phyloP scores from a whole-genome alignment of 495 filamentous ascomycete species.

The Jackrogersella minutella region DNA sequence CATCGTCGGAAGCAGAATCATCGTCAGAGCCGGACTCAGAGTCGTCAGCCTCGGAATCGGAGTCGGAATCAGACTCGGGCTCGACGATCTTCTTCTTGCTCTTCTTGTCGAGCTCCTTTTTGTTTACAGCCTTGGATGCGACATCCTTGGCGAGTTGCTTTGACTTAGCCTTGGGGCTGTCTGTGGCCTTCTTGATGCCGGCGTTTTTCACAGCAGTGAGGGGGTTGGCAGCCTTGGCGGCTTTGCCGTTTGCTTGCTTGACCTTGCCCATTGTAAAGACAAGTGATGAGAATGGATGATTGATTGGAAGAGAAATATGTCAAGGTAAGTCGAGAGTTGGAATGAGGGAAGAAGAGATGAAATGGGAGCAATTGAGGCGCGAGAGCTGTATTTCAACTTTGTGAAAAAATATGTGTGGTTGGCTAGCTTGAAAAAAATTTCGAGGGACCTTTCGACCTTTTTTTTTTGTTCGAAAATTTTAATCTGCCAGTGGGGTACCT shows the following conservation, averaged over 20 bases:
- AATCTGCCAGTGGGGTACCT: conserved; percentile 41
- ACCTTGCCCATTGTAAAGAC: conserved; percentile 64
- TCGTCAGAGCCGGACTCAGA: conserved; percentile 43
- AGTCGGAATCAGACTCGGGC: conserved; percentile 47
- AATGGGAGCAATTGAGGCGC: conserved; percentile 11
- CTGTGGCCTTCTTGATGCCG: conserved; percentile 53
- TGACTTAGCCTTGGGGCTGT: conserved; percentile 61
- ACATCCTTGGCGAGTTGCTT: conserved; percentile 60
- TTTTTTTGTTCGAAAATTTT: conserved; percentile 32
- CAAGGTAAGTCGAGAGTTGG: conserved; percentile 29
- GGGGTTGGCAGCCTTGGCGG: conserved; percentile 46
- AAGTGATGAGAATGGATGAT: conserved; percentile 5
- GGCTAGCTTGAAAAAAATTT: conserved; percentile 42
- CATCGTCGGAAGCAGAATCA: conserved; percentile 44
- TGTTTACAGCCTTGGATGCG: conserved; percentile 50
- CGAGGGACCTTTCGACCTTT: conserved; percentile 17
- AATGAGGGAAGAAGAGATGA: conserved; percentile 23
- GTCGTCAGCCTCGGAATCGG: conserved; percentile 41
- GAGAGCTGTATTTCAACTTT: conserved; percentile 37
- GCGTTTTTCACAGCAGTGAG: conserved; percentile 51
- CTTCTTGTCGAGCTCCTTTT: conserved; percentile 60
- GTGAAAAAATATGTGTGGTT: conserved; percentile 26
- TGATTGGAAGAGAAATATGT: conserved; percentile 16
- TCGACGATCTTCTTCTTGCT: conserved; percentile 61
- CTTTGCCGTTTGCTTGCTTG: conserved; percentile 59